Evolutionary conservation across 257 asterid species (phyloP).

Genomic region (Agastache rugosa): DNA sequence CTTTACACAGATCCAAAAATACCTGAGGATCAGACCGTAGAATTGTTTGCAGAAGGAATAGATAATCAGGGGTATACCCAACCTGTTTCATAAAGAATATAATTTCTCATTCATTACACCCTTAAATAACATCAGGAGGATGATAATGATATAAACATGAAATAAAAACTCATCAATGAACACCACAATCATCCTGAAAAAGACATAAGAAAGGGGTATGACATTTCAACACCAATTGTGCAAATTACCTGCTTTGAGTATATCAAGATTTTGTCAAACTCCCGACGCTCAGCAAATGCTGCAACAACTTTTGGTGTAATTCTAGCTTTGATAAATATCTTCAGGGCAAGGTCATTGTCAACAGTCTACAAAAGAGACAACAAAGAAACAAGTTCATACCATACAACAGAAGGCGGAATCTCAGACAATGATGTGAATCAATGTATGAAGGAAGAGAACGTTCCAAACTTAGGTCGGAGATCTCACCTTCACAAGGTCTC

Average conservation of each 20-base stretch:
- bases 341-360: conserved; percentile 97
- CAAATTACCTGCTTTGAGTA: conserved; percentile 93
- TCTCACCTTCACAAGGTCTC: conserved; percentile 97
- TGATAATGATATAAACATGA: conserved; percentile 19
- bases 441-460: conserved; percentile 5
- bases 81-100: conserved; percentile 65
- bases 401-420: conserved; percentile 27
- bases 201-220: conserved; percentile 3
- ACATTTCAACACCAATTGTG: conserved; percentile 1
- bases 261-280: conserved; percentile 94
- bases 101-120: conserved; percentile 23
- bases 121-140: conserved; percentile 24
- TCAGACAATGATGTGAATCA: not conserved
- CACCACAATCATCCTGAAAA: conserved; percentile 18
- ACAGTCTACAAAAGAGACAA: conserved; percentile 71
- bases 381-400: conserved; percentile 14
- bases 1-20: conserved; percentile 34
- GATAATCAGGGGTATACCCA: conserved; percentile 96
- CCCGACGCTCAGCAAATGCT: conserved; percentile 99
- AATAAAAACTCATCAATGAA: conserved; percentile 19
- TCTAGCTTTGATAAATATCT: conserved; percentile 97
- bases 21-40: conserved; percentile 99
- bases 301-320: conserved; percentile 99
- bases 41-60: conserved; percentile 97
- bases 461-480: conserved; percentile 32